Base-by-base conservation (phyloP, 345 rosid genomes). In the Citrus maxima region DNA sequence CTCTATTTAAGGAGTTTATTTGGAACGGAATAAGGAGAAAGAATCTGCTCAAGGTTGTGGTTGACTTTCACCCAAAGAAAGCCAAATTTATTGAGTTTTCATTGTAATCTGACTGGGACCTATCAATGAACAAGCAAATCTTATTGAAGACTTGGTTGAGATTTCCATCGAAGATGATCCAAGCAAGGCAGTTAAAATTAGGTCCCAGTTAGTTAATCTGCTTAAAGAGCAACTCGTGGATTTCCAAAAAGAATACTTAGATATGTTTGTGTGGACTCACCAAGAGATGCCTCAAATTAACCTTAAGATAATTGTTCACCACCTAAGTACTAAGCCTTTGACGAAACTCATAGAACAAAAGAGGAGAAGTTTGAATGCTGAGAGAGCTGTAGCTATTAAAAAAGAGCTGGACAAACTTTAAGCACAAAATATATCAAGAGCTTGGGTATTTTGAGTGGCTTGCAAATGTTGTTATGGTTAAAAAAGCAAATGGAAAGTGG, bases 351-450 rank as follows among this genome's bases (percentile, higher is more conserved):
- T 35, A 3, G 0, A 2, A 0, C 13, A 37, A 21, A 67, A 67
- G 16, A 34, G 8, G 16, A 67, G 9, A 9, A 25, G 32, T 10
- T 61, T 61, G 65, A 61, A 61, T 61, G 2, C 3, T 25, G 6
- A 61, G 16, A 61, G 2, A 10, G 5, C 0, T 25, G 0, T 0
- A 2, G 5, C 2, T 2, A 1, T 25, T 4, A 25, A 27, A 25
- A 7, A 61, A 61, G 1, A 40, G 13, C 5, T 4, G 32, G 13
- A 60, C 13, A 25, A 60, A 60, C 4, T 27, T 40, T 40, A 40
- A 40, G 10, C 3, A 10, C 10, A 3, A 14, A 14, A 0, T 25
- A 10, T 25, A 60, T 60, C 18, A 61, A 25, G 7, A 10, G 7
- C 6, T 6, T 60, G 2, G 30, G 12, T 27, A 12, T 4, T 16